phyloP scores from a whole-genome alignment of 2,329 filamentous ascomycete genomes.

The Celoporthe dispersa region DNA sequence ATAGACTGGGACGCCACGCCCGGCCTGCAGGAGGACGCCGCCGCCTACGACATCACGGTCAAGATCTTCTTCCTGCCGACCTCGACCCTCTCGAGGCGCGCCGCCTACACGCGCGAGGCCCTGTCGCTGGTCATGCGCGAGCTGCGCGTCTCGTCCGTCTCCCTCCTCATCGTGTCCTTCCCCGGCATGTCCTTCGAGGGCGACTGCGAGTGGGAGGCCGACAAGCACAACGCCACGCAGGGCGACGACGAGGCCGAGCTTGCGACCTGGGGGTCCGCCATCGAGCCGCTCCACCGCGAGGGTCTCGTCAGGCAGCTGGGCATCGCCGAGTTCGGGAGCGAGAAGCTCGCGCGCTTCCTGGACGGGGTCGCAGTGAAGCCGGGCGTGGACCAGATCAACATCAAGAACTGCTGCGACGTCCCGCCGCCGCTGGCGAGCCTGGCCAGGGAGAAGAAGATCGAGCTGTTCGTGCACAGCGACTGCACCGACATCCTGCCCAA shows the following conservation, averaged over 20 bases:
- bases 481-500: conserved; percentile 88
- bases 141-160: conserved; percentile 74
- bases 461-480: conserved; percentile 91
- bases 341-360: conserved; percentile 79
- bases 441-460: conserved; percentile 81
- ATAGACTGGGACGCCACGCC: conserved; percentile 69
- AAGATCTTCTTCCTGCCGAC: conserved; percentile 92
- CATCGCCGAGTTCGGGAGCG: conserved; percentile 87
- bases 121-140: conserved; percentile 80
- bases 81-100: conserved; percentile 64
- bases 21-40: conserved; percentile 77
- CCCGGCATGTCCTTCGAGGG: conserved; percentile 93
- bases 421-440: conserved; percentile 84
- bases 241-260: conserved; percentile 70
- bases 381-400: conserved; percentile 92
- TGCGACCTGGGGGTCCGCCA: conserved; percentile 66
- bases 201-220: conserved; percentile 80
- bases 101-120: conserved; percentile 75
- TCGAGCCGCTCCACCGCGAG: conserved; percentile 71
- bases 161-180: conserved; percentile 91
- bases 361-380: conserved; percentile 72
- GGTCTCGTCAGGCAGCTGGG: conserved; percentile 78
- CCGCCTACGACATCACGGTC: conserved; percentile 90
- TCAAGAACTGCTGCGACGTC: conserved; percentile 93
- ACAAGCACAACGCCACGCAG: conserved; percentile 63